Evolutionary conservation across 352 stramenopile species (phyloP), one percentile per base, ranked within the genome.

Genomic region (Plasmopara viticola): DNA sequence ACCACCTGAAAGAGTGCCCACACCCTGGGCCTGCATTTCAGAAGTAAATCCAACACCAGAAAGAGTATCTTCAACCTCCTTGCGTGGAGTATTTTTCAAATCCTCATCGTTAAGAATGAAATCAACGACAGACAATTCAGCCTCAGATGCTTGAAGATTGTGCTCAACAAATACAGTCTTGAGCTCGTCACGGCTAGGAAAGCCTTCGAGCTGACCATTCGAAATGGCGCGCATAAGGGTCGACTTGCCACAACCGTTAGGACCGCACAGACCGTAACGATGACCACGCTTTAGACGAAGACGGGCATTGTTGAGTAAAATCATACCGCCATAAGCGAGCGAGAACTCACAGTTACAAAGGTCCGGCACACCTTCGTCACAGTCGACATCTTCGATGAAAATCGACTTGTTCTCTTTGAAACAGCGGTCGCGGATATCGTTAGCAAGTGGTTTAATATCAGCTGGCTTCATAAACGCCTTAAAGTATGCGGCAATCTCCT

Each of bases 321-420:
- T 93, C 74, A 94, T 95, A 70, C 90, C 88, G 83, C 85, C 87
- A 68, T 96, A 94, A 6, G 97, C 97, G 45, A 99, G 86, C 56
- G 96, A 99, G 75, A 99, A 99, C 68, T 97, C 91, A 66, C 96
- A 99, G 87, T 99, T 98, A 71, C 96, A 99, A 6, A 99, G 78
- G 66, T 98, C 92, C 37, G 97, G 95, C 49, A 96, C 92, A 73
- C 95, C 93, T 58, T 98, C 94, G 31, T 99, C 95, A 37, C 97
- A 97, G 69, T 98, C 79, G 9, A 98, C 90, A 49, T 98, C 95
- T 53, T 98, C 94, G 48, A 95, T 94, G 52, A 91, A 84, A 65
- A 94, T 93, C 43, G 70, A 71, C 77, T 94, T 94, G 76, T 92
- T 91, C 64, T 92, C 83, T 75, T 87, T 90, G 80, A 85, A 91